Percentiles rank a stretch among this genome's conserved stretches.
phyloP scores from a whole-genome alignment of 768 basidiomycete genomes.

The Lactarius pseudohatsudake region DNA sequence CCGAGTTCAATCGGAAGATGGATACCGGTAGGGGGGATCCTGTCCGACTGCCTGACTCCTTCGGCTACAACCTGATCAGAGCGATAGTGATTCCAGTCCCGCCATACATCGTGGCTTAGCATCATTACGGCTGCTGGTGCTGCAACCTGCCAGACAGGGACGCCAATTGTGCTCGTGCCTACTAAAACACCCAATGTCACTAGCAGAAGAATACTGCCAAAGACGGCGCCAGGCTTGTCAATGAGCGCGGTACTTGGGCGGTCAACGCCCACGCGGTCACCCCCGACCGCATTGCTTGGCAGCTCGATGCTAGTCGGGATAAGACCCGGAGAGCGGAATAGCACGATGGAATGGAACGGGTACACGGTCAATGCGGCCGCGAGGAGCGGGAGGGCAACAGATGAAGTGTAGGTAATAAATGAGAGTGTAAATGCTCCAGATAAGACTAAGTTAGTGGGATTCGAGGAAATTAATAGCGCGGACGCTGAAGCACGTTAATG shows the following conservation, averaged over 20 bases:
- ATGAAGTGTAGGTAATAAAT: slow-evolving; percentile 77
- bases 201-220: slow-evolving; percentile 67
- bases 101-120: slow-evolving; percentile 60
- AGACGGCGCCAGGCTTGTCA: slow-evolving; percentile 71
- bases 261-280: slow-evolving; percentile 31
- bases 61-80: slow-evolving; percentile 3
- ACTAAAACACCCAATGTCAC: slow-evolving; percentile 72
- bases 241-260: slow-evolving; percentile 59
- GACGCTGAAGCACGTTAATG: slow-evolving; percentile 38
- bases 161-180: slow-evolving; percentile 68
- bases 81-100: slow-evolving; percentile 34
- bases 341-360: slow-evolving; percentile 51
- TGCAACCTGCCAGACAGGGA: slow-evolving; percentile 83
- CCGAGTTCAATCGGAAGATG: slow-evolving; percentile 19
- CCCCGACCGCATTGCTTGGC: slow-evolving; percentile 35
- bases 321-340: slow-evolving; percentile 56
- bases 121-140: slow-evolving; percentile 78
- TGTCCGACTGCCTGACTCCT: neutral
- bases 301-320: slow-evolving; percentile 51
- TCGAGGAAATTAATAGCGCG: slow-evolving; percentile 72
- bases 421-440: slow-evolving; percentile 82
- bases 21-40: neutral
- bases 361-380: slow-evolving; percentile 60
- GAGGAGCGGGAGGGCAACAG: slow-evolving; percentile 79
- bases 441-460: slow-evolving; percentile 93